Evolutionary conservation across 805 yeast species (phyloP), one percentile per base, ranked within the genome.

Genomic region (Jamesozyma spencerorum): DNA sequence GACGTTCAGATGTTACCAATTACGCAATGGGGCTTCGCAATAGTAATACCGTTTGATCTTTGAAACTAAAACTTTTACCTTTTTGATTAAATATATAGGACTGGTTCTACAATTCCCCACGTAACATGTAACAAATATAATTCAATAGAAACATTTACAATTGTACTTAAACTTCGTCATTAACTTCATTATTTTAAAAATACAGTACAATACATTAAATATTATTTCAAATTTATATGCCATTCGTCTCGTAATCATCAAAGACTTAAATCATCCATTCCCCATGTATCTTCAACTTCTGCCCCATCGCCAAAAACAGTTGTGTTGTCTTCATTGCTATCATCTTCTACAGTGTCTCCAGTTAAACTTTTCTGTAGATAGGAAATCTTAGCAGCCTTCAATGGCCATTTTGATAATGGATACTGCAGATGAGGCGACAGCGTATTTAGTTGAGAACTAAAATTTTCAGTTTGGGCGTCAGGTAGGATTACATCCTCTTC

Each of bases 331-430:
- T 29, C 17, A 7, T 5, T 7, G 7, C 31, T 6, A n/a, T 7
- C 12, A 29, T 29, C 31, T 19, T 20, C 19, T 12, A 17, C 94
- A 38, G 85, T 65, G 52, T 81, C 81, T 18, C 95, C 95, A 31
- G 77, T 58, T 31, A 85, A 63, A 3, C 94, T 94, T 54, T 75
- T 78, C 64, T 88, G 96, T 55, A 88, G 85, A 70, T 75, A 85
- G n/a, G 94, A 81, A 45, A 77, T 67, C 37, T 78, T 74, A 18
- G 84, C 72, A 45, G 74, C 73, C 57, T 77, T 75, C 52, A 90
- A 66, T 40, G 96, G 95, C 96, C 97, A 90, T 60, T 81, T 77
- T 28, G 76, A 68, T 18, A 68, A 51, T 14, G 34, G 34, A n/a
- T 11, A 32, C 18, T 17, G 17, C 5, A 6, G 15, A 8, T 14